Percentiles rank a stretch among this genome's conserved stretches.
These are phyloP conservation scores for Globisporangium iwayamae DNA, from an alignment of 352 stramenopile species.

Conservation along the genomic window DNA sequence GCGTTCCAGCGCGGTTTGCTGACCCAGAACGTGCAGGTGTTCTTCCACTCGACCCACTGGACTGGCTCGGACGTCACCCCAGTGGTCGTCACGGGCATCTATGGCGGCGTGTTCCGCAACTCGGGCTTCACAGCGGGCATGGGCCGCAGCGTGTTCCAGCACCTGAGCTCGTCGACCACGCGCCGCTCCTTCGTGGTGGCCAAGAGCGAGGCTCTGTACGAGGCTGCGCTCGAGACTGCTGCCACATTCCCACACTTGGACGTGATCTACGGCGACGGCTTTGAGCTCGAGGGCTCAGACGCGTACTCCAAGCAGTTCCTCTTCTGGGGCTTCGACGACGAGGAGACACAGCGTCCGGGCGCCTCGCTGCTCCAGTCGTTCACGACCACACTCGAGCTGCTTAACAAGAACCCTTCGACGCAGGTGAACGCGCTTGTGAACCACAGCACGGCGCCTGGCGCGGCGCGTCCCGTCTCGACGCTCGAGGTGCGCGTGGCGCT, in stretches of 20 bases:
- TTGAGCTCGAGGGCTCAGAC: conserved; percentile 38
- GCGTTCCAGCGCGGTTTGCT: conserved; percentile 65
- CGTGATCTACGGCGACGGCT: conserved; percentile 44
- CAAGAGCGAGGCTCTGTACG: conserved; percentile 72
- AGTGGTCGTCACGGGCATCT: conserved; percentile 60
- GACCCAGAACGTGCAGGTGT: conserved; percentile 69
- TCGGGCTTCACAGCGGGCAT: conserved; percentile 65
- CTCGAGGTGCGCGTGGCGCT: conserved; percentile 56
- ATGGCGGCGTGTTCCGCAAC: conserved; percentile 64
- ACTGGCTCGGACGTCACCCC: conserved; percentile 17
- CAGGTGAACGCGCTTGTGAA: conserved; percentile 58
- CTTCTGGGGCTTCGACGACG: conserved; percentile 85
- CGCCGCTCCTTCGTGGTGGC: conserved; percentile 76
- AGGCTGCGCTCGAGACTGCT: conserved; percentile 39
- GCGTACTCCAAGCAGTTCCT: conserved; percentile 86
- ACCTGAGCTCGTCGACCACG: conserved; percentile 34
- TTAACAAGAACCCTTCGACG: conserved; percentile 65
- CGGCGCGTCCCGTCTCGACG: conserved; percentile 36
- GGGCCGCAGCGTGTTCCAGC: conserved; percentile 59
- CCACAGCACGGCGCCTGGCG: conserved; percentile 32
- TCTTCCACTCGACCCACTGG: conserved; percentile 62
- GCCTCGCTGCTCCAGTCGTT: conserved; percentile 32
- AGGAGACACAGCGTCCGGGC: conserved; percentile 35
- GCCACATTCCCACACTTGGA: conserved; percentile 51
- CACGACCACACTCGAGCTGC: conserved; percentile 37